Evolutionary conservation across 176 grass and related monocot genomes (phyloP), one percentile per base, ranked within the genome.

Genomic region (Aegilops speltoides): DNA sequence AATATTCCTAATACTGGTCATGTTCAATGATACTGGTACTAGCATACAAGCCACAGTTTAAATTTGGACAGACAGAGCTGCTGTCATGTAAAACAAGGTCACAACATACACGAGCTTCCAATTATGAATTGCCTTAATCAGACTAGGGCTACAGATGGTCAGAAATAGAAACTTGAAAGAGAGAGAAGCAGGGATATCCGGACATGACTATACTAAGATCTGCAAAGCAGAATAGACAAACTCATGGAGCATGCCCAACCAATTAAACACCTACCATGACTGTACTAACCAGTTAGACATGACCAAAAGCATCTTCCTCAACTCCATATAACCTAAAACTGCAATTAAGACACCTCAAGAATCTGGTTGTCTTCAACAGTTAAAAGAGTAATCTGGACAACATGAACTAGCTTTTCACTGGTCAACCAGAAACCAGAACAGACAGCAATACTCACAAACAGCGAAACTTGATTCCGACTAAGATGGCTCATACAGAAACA

Each of bases 141-240:
- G 66, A 24, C 8, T 52, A 73, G 12, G 65, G 22, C 19, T 36
- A 79, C 4, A 76, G 5, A 48, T 68, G 68, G 65, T 76, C 80
- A 59, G 34, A 79, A 87, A 84, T 76, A 68, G 60, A 81, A 91
- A 81, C 28, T 76, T 88, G 81, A 91, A 64, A 81, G 29, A 2
- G 48, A 85, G 60, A 81, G 20, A 73, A 48, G 54, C 26, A 3
- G 54, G 25, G 24, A 80, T 62, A 48, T 15, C 54, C 54, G 7
- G 54, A 59, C 54, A 86, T 16, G 56, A 69, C 63, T 9, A 81
- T 85, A 32, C 40, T 65, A 38, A 83, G 77, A 86, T 83, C 32
- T 43, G 52, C 62, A 81, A 76, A 85, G 28, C 46, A 85, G 63
- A 91, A 7, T 71, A 84, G 20, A n/a, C 9, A 82, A 80, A 68